Evolutionary conservation across 495 filamentous ascomycete species (phyloP).

Genomic region (Lophiotrema nucula): DNA sequence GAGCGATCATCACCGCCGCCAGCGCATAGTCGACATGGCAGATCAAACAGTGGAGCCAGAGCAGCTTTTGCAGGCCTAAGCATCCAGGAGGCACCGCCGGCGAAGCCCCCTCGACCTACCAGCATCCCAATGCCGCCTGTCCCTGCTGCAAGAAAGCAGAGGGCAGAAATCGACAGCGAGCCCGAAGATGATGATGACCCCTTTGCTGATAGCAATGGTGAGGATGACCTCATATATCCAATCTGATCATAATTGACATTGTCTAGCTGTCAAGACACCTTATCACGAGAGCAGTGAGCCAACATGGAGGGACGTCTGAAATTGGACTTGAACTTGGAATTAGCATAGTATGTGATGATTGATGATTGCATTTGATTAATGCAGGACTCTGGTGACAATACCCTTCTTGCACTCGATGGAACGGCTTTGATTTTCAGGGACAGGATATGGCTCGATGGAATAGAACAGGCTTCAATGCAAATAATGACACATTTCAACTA

Average conservation of each 20-base stretch:
- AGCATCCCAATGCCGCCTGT: slow-evolving; percentile 43
- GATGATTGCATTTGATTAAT: too few relatives aligned
- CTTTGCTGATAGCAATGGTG: slow-evolving; percentile 72
- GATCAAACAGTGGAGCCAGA: slow-evolving; percentile 13
- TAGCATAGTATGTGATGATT: too few relatives aligned
- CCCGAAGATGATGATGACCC: slow-evolving; percentile 58
- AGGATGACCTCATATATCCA: neutral
- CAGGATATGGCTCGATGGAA: too few relatives aligned
- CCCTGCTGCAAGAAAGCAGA: slow-evolving; percentile 47
- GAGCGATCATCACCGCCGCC: neutral
- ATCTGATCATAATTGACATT: neutral
- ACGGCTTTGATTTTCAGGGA: too few relatives aligned
- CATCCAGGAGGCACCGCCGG: slow-evolving; percentile 36
- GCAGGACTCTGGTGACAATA: too few relatives aligned
- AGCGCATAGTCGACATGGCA: neutral
- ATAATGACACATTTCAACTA: too few relatives aligned
- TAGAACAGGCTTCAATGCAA: too few relatives aligned
- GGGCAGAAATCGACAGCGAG: slow-evolving; percentile 42
- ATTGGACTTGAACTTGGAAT: too few relatives aligned
- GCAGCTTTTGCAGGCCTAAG: slow-evolving; percentile 37
- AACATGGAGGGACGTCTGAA: slow-evolving; percentile 31
- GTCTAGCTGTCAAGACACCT: slow-evolving; percentile 55
- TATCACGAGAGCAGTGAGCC: slow-evolving; percentile 30
- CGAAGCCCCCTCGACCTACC: slow-evolving; percentile 40
- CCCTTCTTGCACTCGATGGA: too few relatives aligned